These are phyloP conservation scores for Exophiala oligosperma DNA, from an alignment of 2,329 filamentous ascomycete species.

Conservation along the genomic window DNA sequence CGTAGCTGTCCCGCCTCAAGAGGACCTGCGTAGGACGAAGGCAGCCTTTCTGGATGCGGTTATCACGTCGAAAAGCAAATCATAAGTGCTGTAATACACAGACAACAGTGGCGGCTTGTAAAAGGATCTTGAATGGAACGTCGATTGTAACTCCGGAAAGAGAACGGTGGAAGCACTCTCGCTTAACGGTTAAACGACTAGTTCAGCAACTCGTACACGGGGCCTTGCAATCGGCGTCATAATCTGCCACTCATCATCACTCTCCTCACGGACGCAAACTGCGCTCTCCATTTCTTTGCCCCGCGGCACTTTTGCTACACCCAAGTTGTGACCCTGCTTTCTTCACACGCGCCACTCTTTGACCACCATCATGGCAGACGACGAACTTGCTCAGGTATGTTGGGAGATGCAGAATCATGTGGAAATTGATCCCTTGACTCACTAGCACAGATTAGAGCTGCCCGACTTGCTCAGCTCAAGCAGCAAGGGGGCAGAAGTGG, in stretches of 20 bases:
- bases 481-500: conserved; percentile 61
- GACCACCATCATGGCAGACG: conserved; percentile 57
- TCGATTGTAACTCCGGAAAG: neutral
- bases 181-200: neutral
- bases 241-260: neutral
- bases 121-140: neutral
- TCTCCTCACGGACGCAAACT: neutral
- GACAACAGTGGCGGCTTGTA: neutral
- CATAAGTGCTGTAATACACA: neutral
- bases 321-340: too few relatives aligned
- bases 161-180: neutral
- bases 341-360: neutral
- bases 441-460: conserved; percentile 72
- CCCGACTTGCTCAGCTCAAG: conserved; percentile 90
- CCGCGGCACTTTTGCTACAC: conserved; percentile 6
- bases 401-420: neutral
- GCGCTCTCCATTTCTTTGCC: conserved; percentile 7
- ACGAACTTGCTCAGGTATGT: conserved; percentile 63
- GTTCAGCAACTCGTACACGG: neutral
- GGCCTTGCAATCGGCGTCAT: neutral
- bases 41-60: too few relatives aligned
- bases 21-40: too few relatives aligned
- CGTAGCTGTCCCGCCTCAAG: neutral
- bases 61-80: too few relatives aligned
- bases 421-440: conserved; percentile 11